A percentile compares a stretch with the other conserved stretches of the same genome.
phyloP scores from a whole-genome alignment of 768 basidiomycete species.

The Rubroboletus satanas region DNA sequence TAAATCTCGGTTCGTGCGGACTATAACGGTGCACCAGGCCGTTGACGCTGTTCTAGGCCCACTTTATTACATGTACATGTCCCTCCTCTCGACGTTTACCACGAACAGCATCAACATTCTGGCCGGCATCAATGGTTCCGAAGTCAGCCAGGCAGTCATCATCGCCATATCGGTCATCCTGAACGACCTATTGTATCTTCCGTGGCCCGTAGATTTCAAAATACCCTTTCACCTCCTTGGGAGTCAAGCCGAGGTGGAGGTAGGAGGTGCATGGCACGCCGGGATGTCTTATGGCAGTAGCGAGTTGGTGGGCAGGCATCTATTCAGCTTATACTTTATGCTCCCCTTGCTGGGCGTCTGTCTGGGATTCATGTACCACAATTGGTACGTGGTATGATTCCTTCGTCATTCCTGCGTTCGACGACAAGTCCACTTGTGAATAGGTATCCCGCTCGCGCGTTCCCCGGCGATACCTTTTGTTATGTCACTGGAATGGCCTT shows the following conservation, averaged over 20 bases:
- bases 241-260: slow-evolving; percentile 58
- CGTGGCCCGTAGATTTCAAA: slow-evolving; percentile 74
- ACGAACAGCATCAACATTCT: slow-evolving; percentile 99
- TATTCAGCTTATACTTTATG: slow-evolving; percentile 98
- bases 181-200: slow-evolving; percentile 94
- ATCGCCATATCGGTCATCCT: slow-evolving; percentile 87
- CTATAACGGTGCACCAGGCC: not conserved
- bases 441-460: slow-evolving; percentile 94
- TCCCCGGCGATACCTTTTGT: slow-evolving; percentile 96
- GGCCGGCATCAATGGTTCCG: slow-evolving; percentile 95
- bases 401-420: not conserved
- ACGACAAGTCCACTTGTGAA: not conserved
- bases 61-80: slow-evolving; percentile 95
- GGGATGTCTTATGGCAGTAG: slow-evolving; percentile 84
- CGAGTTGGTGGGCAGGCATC: slow-evolving; percentile 85
- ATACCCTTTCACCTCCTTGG: slow-evolving; percentile 71
- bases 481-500: slow-evolving; percentile 99
- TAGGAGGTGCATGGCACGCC: slow-evolving; percentile 77
- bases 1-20: slow-evolving; percentile 79
- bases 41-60: slow-evolving; percentile 56
- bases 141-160: slow-evolving; percentile 89
- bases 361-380: slow-evolving; percentile 87
- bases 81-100: slow-evolving; percentile 89
- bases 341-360: slow-evolving; percentile 90
- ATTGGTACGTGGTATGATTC: slow-evolving; percentile 62